Percentiles rank a stretch among this genome's conserved stretches.
Evolutionary conservation across 768 basidiomycete species (phyloP).

Genomic region (Chalciporus piperatus): DNA sequence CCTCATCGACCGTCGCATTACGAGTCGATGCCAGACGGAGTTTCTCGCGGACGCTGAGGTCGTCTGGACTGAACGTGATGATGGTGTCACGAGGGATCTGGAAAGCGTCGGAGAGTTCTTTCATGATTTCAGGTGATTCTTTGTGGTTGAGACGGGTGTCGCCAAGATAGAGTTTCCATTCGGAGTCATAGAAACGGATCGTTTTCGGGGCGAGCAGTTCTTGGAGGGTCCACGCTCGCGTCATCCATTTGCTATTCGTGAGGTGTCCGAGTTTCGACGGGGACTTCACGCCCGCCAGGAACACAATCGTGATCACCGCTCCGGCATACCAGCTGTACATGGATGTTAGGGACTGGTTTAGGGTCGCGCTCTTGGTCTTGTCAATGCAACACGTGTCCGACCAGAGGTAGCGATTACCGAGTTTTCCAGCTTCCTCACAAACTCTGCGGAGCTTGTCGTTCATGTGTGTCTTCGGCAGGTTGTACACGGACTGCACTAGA

Average conservation of each 20-base stretch:
- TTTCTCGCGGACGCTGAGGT: neutral
- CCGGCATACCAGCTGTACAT: neutral
- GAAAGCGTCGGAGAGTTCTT: neutral
- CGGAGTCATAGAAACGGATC: slow-evolving; percentile 1
- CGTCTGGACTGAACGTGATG: neutral
- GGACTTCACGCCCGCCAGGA: neutral
- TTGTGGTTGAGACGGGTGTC: neutral
- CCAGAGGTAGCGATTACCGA: neutral
- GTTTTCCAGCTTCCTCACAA: neutral
- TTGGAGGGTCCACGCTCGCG: slow-evolving; percentile 4
- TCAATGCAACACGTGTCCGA: slow-evolving; percentile 1
- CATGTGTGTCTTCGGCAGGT: neutral
- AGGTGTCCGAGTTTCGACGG: neutral
- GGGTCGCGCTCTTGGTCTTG: neutral
- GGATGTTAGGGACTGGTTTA: neutral
- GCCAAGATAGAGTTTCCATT: slow-evolving; percentile 2
- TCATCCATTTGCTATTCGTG: slow-evolving; percentile 1
- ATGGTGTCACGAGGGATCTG: neutral
- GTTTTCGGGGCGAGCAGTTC: slow-evolving; percentile 6
- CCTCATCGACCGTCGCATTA: neutral
- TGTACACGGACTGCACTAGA: too few species aligned
- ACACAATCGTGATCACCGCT: neutral
- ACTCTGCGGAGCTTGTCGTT: neutral
- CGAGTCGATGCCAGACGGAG: slow-evolving; percentile 1
- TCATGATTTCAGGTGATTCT: neutral